A percentile compares a stretch with the other conserved stretches of the same genome.
phyloP scores from a whole-genome alignment of 208 protist genomes.

The Polymyxa betae region DNA sequence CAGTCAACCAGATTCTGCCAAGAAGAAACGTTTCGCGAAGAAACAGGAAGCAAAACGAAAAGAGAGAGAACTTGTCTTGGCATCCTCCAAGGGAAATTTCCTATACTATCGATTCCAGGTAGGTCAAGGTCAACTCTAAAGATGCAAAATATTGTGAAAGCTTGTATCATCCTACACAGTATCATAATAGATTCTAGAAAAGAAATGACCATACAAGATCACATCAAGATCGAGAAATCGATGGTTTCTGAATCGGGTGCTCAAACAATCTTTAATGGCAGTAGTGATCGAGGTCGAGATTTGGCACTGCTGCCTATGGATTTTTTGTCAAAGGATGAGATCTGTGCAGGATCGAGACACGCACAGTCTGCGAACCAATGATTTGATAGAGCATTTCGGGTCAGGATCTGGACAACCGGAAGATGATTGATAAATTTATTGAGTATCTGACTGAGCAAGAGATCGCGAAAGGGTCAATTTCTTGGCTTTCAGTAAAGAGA shows the following conservation, averaged over 20 bases:
- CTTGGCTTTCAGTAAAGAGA: neutral
- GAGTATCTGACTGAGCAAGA: neutral
- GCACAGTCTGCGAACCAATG: too few relatives aligned
- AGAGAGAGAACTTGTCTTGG: neutral
- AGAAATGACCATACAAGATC: neutral
- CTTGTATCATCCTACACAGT: neutral
- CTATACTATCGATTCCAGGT: neutral
- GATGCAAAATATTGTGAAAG: too few relatives aligned
- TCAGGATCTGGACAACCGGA: too few relatives aligned
- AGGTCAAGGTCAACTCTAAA: too few relatives aligned
- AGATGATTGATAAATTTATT: neutral
- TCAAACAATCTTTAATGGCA: too few relatives aligned
- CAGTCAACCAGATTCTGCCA: neutral
- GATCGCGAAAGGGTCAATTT: neutral
- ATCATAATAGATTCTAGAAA: neutral
- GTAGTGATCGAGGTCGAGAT: too few relatives aligned
- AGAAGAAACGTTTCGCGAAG: slow-evolving; percentile 38
- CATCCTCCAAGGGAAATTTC: neutral
- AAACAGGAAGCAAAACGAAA: neutral
- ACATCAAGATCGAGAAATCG: neutral
- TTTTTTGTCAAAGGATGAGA: too few relatives aligned
- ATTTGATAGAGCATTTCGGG: too few relatives aligned
- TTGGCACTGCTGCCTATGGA: too few relatives aligned
- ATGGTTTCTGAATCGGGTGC: neutral
- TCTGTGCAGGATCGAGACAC: too few relatives aligned